Conservation (phyloP, 2,329 filamentous ascomycete genomes). For the Cryphonectria nitschkei region DNA sequence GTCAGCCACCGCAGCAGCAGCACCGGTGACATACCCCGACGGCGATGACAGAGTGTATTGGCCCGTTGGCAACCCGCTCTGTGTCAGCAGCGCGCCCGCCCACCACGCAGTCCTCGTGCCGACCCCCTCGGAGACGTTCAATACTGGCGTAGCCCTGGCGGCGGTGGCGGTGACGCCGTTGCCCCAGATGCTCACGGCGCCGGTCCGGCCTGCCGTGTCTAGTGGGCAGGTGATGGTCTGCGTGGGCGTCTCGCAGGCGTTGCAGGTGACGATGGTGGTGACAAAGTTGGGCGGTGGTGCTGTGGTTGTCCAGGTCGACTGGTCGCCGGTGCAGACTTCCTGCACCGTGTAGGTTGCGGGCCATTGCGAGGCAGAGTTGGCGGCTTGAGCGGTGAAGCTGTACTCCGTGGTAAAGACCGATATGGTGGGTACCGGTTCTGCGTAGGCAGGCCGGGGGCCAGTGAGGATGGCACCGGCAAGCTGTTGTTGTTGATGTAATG, state of each 20-base stretch:
- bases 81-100: constrained; percentile 14
- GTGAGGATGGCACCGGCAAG: not conserved
- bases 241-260: constrained; percentile 37
- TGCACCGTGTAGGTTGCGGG: constrained; percentile 46
- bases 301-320: constrained; percentile 36
- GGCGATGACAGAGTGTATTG: not conserved
- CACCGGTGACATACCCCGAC: constrained; percentile 7
- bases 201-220: constrained; percentile 38
- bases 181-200: constrained; percentile 37
- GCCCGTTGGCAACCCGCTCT: constrained; percentile 6
- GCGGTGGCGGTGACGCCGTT: constrained; percentile 43
- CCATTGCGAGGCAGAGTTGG: constrained; percentile 44
- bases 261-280: constrained; percentile 43
- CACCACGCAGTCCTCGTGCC: constrained; percentile 4
- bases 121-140: not conserved
- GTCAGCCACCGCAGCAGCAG: constrained; percentile 8
- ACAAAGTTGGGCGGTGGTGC: constrained; percentile 44
- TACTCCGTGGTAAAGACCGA: constrained; percentile 43
- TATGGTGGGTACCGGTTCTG: constrained; percentile 32
- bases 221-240: constrained; percentile 45
- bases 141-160: constrained; percentile 14
- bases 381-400: constrained; percentile 42
- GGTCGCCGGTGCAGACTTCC: constrained; percentile 41
- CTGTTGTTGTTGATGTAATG: not conserved
- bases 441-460: not conserved